phyloP scores from a whole-genome alignment of 352 stramenopile species.

The Phytopythium boreale region DNA sequence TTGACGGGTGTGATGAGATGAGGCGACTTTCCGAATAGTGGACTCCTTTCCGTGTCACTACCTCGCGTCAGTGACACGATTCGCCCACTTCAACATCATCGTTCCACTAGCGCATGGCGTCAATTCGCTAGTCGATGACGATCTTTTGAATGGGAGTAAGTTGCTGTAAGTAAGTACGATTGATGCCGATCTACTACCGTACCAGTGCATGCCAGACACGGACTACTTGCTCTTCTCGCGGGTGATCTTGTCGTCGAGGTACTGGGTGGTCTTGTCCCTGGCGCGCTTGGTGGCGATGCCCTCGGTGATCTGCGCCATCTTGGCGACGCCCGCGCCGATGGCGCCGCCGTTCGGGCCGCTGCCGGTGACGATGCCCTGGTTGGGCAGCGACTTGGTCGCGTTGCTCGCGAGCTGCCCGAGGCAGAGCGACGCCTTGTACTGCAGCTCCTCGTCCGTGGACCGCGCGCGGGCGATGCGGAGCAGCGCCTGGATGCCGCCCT shows the following conservation, averaged over 20 bases:
- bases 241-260: slow-evolving; percentile 77
- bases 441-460: slow-evolving; percentile 91
- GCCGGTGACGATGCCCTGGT: slow-evolving; percentile 44
- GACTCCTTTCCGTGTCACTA: background rate
- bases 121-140: background rate
- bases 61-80: background rate
- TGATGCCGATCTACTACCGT: too few species aligned
- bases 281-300: slow-evolving; percentile 53
- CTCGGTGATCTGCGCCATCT: slow-evolving; percentile 78
- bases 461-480: slow-evolving; percentile 89
- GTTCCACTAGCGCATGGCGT: background rate
- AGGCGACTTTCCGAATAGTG: background rate
- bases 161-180: too few species aligned
- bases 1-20: background rate
- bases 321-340: slow-evolving; percentile 67
- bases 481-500: slow-evolving; percentile 94
- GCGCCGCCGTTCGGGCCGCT: slow-evolving; percentile 23
- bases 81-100: background rate
- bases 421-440: slow-evolving; percentile 94
- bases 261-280: slow-evolving; percentile 73
- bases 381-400: slow-evolving; percentile 72
- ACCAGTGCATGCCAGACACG: too few species aligned
- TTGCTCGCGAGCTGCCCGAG: slow-evolving; percentile 93
- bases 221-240: slow-evolving; percentile 31
- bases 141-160: too few species aligned